A percentile compares a stretch with the other conserved stretches of the same genome.
phyloP scores from a whole-genome alignment of 2,329 filamentous ascomycete species.

The Fonsecaea multimorphosa region DNA sequence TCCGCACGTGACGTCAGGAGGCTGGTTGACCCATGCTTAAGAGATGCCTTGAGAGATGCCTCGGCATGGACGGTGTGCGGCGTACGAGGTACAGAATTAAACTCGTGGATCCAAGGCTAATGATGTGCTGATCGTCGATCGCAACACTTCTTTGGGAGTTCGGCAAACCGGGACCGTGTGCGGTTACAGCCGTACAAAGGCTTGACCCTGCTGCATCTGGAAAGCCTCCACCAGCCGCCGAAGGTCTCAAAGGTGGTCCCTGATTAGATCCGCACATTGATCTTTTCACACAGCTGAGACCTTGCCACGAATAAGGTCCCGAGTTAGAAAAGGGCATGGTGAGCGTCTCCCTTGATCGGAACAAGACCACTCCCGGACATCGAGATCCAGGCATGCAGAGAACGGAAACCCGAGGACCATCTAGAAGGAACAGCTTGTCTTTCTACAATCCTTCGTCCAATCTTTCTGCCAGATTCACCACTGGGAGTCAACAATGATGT shows the following conservation, averaged over 20 bases:
- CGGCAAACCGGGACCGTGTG: not conserved
- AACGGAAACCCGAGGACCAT: no score
- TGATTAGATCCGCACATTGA: not conserved
- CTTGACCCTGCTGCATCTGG: no score
- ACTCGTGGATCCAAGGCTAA: not conserved
- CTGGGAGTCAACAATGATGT: not conserved
- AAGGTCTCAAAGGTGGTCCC: not conserved
- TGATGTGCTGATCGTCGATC: not conserved
- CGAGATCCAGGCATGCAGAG: not conserved
- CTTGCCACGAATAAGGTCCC: not conserved
- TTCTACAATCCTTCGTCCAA: not conserved
- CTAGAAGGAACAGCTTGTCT: no score
- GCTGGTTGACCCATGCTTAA: no score
- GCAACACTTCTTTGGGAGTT: not conserved
- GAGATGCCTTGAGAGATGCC: no score
- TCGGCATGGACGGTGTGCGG: not conserved
- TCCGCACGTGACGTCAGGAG: not conserved
- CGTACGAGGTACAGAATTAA: not conserved
- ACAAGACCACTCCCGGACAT: not conserved
- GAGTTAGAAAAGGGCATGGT: not conserved
- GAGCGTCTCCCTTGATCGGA: not conserved
- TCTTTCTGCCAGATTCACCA: not conserved
- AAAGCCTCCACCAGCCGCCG: no score
- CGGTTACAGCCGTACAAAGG: slow-evolving; percentile 1
- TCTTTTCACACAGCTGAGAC: not conserved